These are phyloP conservation scores for Solanum bulbocastanum DNA, from an alignment of 257 asterid species.

Conservation along the genomic window DNA sequence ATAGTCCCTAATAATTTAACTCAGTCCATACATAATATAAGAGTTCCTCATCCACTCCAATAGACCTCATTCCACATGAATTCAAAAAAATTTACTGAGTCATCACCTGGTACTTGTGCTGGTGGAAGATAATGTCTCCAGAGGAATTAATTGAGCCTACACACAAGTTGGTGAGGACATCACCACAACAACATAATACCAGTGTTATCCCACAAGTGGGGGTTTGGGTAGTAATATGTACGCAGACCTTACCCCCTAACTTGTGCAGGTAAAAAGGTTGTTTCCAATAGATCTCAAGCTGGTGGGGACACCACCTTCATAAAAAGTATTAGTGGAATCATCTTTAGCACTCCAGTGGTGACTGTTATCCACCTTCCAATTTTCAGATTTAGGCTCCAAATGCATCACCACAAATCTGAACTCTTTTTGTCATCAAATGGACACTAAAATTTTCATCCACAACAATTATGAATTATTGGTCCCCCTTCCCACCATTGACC, in stretches of 20 bases:
- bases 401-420: background rate
- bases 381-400: background rate
- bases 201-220: background rate
- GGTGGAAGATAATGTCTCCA: background rate
- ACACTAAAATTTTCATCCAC: background rate
- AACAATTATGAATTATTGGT: background rate
- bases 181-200: background rate
- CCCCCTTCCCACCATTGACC: background rate
- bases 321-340: background rate
- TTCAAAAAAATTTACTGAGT: too few species aligned
- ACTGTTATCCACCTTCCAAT: background rate
- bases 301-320: background rate
- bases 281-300: background rate
- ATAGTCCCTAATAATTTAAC: background rate
- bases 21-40: background rate
- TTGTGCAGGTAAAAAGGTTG: background rate
- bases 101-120: background rate
- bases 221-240: background rate
- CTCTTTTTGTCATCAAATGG: background rate
- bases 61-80: too few species aligned
- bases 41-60: too few species aligned
- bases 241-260: background rate
- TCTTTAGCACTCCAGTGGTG: background rate
- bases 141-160: background rate
- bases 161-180: background rate